Conservation (phyloP, 2,329 filamentous ascomycete species). For the Fusarium nisikadoi region DNA sequence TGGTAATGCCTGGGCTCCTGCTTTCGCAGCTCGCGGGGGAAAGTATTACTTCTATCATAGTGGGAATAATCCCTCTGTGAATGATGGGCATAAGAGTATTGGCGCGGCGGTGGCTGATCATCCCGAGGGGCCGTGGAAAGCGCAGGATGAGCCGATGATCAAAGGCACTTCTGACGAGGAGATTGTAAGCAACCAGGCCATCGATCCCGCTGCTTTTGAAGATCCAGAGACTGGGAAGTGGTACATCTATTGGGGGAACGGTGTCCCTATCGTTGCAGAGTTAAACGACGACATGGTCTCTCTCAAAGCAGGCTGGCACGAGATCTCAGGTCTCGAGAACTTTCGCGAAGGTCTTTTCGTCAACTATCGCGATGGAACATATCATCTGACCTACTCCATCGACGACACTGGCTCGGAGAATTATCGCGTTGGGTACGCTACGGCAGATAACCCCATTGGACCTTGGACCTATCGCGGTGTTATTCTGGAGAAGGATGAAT, state of each 20-base stretch:
- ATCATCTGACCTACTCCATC: conserved; percentile 61
- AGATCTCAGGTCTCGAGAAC: conserved; percentile 51
- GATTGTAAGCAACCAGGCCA: conserved; percentile 55
- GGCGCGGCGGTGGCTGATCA: conserved; percentile 67
- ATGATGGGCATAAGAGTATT: conserved; percentile 64
- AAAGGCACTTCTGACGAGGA: conserved; percentile 57
- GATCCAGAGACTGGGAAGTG: conserved; percentile 67
- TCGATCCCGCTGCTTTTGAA: conserved; percentile 70
- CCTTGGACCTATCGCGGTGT: conserved; percentile 59
- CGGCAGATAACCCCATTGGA: conserved; percentile 48
- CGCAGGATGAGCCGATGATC: conserved; percentile 64
- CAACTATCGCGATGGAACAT: conserved; percentile 56
- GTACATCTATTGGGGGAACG: conserved; percentile 72
- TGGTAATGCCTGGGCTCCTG: conserved; percentile 75
- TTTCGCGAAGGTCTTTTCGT: conserved; percentile 57
- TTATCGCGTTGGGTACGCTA: conserved; percentile 61
- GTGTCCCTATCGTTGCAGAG: conserved; percentile 54
- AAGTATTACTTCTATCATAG: conserved; percentile 74
- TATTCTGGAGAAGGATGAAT: conserved; percentile 55
- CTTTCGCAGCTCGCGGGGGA: conserved; percentile 67
- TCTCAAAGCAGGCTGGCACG: conserved; percentile 49
- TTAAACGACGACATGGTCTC: conserved; percentile 59
- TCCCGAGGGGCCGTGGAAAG: conserved; percentile 69
- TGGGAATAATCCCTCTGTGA: conserved; percentile 61
- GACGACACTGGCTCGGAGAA: conserved; percentile 58